Conservation (phyloP, 2,329 filamentous ascomycete species). For the Verticillium zaregamsianum region DNA sequence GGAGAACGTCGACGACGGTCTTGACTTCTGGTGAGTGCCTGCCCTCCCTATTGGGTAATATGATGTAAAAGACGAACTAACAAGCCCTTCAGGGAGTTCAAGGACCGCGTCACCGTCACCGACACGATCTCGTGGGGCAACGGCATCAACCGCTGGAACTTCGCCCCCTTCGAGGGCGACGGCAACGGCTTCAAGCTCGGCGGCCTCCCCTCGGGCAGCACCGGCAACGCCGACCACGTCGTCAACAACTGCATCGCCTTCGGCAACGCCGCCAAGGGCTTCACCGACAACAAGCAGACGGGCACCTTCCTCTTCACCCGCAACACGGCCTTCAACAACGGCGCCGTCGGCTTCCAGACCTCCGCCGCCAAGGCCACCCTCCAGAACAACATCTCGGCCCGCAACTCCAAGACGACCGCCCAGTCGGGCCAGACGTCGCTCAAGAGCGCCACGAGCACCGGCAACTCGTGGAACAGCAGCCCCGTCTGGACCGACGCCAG, state of each 20-base stretch:
- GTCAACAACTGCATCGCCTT: constrained; percentile 41
- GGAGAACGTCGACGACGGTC: constrained; percentile 47
- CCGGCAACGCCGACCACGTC: constrained; percentile 35
- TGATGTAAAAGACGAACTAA: not conserved
- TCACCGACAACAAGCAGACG: constrained; percentile 40
- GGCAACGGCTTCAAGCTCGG: constrained; percentile 46
- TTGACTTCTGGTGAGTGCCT: constrained; percentile 14
- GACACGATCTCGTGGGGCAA: constrained; percentile 34
- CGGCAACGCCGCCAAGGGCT: constrained; percentile 37
- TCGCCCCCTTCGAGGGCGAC: constrained; percentile 36
- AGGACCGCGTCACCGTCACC: constrained; percentile 19
- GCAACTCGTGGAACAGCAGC: constrained; percentile 37
- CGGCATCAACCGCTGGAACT: constrained; percentile 40
- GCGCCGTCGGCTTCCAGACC: constrained; percentile 34
- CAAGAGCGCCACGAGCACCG: constrained; percentile 20
- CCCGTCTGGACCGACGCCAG: constrained; percentile 30
- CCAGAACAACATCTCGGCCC: constrained; percentile 32
- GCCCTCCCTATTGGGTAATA: not conserved
- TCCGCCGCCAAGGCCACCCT: constrained; percentile 27
- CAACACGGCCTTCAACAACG: constrained; percentile 43
- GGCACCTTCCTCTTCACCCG: constrained; percentile 33
- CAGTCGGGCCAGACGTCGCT: constrained; percentile 19
- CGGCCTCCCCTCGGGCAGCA: constrained; percentile 26
- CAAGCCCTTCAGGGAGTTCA: constrained; percentile 21
- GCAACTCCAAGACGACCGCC: constrained; percentile 18